Evolutionary conservation across 352 stramenopile genomes (phyloP).

Genomic region (Phytopythium boreale): DNA sequence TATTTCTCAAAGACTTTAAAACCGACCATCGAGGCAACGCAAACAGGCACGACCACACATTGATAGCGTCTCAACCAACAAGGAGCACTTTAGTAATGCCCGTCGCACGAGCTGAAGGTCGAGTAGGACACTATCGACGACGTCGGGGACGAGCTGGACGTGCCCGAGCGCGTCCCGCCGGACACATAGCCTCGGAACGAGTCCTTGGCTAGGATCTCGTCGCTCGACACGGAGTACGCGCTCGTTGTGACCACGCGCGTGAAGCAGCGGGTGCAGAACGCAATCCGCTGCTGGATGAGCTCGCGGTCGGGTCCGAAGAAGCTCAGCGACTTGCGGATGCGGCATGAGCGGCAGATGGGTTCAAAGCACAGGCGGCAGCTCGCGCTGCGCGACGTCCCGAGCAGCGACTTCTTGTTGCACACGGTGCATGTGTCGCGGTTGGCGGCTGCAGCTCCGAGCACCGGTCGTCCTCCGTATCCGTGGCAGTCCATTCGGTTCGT

Average conservation of each 20-base stretch:
- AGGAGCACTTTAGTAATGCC: neutral
- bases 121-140: conserved; percentile 13
- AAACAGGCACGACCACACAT: neutral
- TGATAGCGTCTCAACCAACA: neutral
- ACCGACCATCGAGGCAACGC: neutral
- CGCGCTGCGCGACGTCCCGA: conserved; percentile 16
- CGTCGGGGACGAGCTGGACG: conserved; percentile 14
- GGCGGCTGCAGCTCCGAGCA: neutral
- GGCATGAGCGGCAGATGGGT: conserved; percentile 32
- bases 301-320: conserved; percentile 35
- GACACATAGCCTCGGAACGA: conserved; percentile 9
- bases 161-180: conserved; percentile 6
- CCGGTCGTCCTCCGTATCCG: conserved; percentile 4
- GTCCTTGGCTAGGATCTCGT: conserved; percentile 27
- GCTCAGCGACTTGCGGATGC: conserved; percentile 26
- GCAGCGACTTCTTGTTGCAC: conserved; percentile 11
- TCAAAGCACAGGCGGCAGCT: conserved; percentile 37
- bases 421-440: conserved; percentile 27
- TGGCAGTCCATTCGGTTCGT: neutral
- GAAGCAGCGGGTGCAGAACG: conserved; percentile 35
- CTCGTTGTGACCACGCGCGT: conserved; percentile 28
- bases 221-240: conserved; percentile 20
- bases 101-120: conserved; percentile 11
- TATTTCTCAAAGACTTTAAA: too few relatives aligned
- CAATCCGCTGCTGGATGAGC: conserved; percentile 32